Conservation (phyloP, 306 rosid species). For the Casuarina glauca region DNA sequence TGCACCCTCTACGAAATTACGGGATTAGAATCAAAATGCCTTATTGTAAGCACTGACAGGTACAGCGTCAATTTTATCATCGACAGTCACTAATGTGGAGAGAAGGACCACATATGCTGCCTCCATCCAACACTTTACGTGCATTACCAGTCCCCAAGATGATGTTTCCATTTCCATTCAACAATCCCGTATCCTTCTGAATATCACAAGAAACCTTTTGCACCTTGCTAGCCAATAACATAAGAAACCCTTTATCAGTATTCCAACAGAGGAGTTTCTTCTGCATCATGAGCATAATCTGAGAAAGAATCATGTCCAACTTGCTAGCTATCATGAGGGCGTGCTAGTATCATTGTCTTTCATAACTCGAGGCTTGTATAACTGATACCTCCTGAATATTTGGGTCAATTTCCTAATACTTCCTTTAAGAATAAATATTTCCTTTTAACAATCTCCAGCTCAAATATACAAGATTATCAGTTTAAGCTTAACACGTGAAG, state of each 20-base stretch:
- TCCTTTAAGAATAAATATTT: neutral
- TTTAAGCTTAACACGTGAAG: neutral
- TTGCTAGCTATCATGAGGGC: neutral
- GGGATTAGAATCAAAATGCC: too few species aligned
- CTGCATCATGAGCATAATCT: neutral
- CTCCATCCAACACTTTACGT: neutral
- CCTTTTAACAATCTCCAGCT: neutral
- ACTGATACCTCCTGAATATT: neutral
- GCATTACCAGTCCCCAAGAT: neutral
- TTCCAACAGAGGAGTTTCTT: neutral
- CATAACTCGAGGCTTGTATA: neutral
- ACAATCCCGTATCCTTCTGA: neutral
- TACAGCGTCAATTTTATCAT: too few species aligned
- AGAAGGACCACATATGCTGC: too few species aligned
- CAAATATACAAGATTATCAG: constrained; percentile 1
- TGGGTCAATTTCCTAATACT: neutral
- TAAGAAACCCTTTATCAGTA: neutral
- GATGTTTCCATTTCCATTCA: neutral
- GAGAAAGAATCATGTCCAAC: neutral
- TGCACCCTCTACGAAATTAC: neutral
- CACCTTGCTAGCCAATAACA: neutral
- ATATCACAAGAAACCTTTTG: neutral
- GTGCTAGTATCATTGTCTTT: neutral
- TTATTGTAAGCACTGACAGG: too few species aligned
- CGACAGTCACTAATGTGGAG: too few species aligned